phyloP scores from a whole-genome alignment of 768 basidiomycete genomes.

The Trametes punicea region DNA sequence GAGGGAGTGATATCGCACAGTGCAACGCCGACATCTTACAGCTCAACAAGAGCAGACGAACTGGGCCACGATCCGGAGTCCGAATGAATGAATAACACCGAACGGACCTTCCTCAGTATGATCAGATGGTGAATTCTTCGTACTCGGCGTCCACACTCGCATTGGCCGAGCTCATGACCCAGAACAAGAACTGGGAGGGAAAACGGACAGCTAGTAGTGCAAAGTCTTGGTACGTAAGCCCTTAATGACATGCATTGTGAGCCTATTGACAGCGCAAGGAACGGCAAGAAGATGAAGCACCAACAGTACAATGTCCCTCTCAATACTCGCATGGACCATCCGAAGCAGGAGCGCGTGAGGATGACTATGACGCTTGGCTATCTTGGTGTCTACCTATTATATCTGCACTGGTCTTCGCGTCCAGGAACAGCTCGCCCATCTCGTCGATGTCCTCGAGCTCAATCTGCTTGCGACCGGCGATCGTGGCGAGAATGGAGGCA shows the following conservation, averaged over 20 bases:
- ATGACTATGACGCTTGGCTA: slow-evolving; percentile 1
- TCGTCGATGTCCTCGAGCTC: slow-evolving; percentile 86
- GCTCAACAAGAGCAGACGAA: too few species aligned
- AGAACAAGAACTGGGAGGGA: slow-evolving; percentile 12
- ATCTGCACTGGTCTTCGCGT: slow-evolving; percentile 69
- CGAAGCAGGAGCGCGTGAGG: neutral
- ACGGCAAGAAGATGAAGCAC: neutral
- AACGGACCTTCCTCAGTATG: too few species aligned
- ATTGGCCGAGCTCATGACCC: slow-evolving; percentile 2
- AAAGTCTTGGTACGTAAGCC: slow-evolving; percentile 5
- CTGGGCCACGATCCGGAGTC: too few species aligned
- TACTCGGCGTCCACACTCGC: slow-evolving; percentile 1
- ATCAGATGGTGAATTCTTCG: neutral
- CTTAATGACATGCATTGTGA: slow-evolving; percentile 6
- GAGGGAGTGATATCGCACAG: too few species aligned
- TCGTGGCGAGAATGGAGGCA: slow-evolving; percentile 77
- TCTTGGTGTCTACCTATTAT: slow-evolving; percentile 18
- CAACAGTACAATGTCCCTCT: neutral
- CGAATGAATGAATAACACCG: too few species aligned
- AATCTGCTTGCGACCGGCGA: slow-evolving; percentile 79
- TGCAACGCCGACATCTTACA: too few species aligned
- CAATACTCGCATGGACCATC: slow-evolving; percentile 4
- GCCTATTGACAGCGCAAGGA: neutral
- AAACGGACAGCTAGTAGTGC: neutral
- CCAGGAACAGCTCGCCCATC: slow-evolving; percentile 93